phyloP scores from a whole-genome alignment of 805 yeast genomes.

The Ogataea ramenticola region DNA sequence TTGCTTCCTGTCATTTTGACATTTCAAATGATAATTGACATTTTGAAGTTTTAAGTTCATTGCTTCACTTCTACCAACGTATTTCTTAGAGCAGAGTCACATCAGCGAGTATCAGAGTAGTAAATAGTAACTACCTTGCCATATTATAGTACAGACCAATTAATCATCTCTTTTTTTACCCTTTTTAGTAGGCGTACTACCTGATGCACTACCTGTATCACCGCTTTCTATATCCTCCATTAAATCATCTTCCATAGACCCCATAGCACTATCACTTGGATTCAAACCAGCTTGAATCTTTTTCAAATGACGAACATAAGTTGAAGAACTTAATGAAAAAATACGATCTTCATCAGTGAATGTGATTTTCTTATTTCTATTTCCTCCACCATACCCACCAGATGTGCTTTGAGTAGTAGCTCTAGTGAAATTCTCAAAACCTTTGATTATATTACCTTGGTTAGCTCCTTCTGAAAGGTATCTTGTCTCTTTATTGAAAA shows the following conservation, averaged over 20 bases:
- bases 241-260: slow-evolving; percentile 10
- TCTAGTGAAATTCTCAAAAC: slow-evolving; percentile 77
- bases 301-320: slow-evolving; percentile 56
- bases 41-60: no score
- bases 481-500: slow-evolving; percentile 69
- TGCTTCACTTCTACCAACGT: no score
- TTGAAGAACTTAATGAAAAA: slow-evolving; percentile 68
- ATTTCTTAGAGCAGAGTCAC: no score
- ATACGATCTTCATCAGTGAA: slow-evolving; percentile 73
- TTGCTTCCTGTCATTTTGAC: no score
- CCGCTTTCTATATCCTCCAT: slow-evolving; percentile 12
- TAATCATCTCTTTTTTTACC: not conserved
- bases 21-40: no score
- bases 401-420: not conserved
- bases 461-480: slow-evolving; percentile 64
- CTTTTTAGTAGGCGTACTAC: slow-evolving; percentile 14
- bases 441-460: slow-evolving; percentile 81
- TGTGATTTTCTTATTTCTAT: slow-evolving; percentile 38
- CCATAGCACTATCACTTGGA: not conserved
- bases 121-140: no score
- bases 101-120: no score
- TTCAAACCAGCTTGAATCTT: slow-evolving; percentile 28
- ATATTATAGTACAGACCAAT: not conserved
- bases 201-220: slow-evolving; percentile 4
- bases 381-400: not conserved